Evolutionary conservation across 2,329 filamentous ascomycete genomes (phyloP), one percentile per base, ranked within the genome.

Genomic region (Colletotrichum orbiculare): DNA sequence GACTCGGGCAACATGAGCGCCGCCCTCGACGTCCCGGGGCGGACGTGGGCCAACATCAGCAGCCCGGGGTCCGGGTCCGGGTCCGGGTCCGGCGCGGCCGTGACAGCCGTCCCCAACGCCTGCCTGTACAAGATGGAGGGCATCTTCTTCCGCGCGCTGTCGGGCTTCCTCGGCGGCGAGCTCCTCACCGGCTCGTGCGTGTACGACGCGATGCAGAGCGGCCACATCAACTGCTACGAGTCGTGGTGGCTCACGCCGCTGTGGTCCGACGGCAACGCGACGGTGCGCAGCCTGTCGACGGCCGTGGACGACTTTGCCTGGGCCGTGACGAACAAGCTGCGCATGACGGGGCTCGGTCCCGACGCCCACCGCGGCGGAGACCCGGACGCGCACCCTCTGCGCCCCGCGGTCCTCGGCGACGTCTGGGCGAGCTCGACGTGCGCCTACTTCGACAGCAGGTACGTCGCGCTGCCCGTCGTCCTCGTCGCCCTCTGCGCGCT

Each of bases 121-220:
- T 65, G 62, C 13, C 49, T 65, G 8, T 62, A 65, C 52, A 65
- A 62, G 1, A 62, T 65, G 57, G 46, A 62, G 17, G 62, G 62
- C 12, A 52, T 15, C 4, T 65, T 56, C 41, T 55, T 43, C 8
- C 37, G 25, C 8, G 58, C 62, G 8, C 11, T 65, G 11, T 52
- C 58, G 3, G 15, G 12, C 11, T 65, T 62, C 35, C 45, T 62
- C 39, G 42, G 25, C 35, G 6, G 2, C 8, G 46, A 45, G 10
- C 47, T 65, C 11, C 37, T 65, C 5, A 65, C 12, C 39, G 58
- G 39, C 1, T 42, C 45, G 25, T 65, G 62, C 35, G 15, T 7
- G 8, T 65, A 65, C 41, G 52, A 65, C 50, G 9, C 7, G 8
- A 61, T 65, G 50, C 62, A 65, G 57, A 61, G 57, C 35, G 62